Base-by-base conservation (phyloP, 805 yeast genomes). In the Schwanniomyces polymorphus region DNA sequence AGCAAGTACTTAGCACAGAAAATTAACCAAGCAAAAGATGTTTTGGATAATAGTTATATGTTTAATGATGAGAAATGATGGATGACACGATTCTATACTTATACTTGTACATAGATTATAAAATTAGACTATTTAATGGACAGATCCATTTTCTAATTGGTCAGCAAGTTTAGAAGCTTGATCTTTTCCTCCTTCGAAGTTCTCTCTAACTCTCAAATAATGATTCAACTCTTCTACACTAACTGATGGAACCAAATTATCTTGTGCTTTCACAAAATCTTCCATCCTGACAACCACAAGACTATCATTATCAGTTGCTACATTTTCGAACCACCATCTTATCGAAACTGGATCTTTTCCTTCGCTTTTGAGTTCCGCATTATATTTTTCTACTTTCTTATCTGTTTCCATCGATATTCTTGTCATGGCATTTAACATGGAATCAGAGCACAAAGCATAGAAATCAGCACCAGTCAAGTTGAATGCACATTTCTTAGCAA, bases 401-500 rank as follows among this genome's bases (percentile, higher is more conserved):
- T 94, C 98, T 12, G 87, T 90, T 29, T 78, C 81, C 7, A 75
- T 75, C 1, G 98, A 97, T 0, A 86, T 83, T 55, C 98, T 74
- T 1, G 94, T 88, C 97, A 94, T 92, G 1, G 98, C 97, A 65
- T 90, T 90, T 56, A 92, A 76, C 94, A 92, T 90, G 0, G 98
- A 88, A 66, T 94, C 98, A 0, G 96, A 87, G 61, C 97, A 90
- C 49, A 94, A 71, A 0, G 98, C 99, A 66, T 94, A 94, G 68
- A 94, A 92, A 65, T 94, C 99, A 4, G 99, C 99, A 53, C 99
- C 99, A 0, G 99, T 92, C 61, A 83, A 91, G n/a, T 89, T 90
- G 61, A 84, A 90, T 0, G 96, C 88, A 67, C 97, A 91, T 6
- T 68, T 65, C 14, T 77, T 75, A 0, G 96, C 92, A 23, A 94